Conservation (phyloP, 225 moss, liverwort and hornwort species). For the Anthoceros angustus region DNA sequence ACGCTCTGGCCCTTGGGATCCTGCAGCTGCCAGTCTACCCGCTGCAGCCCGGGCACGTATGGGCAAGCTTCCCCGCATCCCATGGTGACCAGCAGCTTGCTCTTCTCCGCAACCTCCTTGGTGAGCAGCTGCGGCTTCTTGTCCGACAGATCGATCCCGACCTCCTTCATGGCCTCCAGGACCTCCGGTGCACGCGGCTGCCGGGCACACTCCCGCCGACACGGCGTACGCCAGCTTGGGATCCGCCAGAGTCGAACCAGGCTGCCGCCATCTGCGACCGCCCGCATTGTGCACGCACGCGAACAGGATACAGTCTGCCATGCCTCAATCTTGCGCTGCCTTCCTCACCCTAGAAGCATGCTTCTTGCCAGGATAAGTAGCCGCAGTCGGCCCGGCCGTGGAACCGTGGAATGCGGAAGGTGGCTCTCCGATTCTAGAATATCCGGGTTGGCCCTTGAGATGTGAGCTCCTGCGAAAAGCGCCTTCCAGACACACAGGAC, state of each 20-base stretch:
- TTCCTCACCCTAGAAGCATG: no score
- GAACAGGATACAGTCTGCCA: slow-evolving; percentile 10
- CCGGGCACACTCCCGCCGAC: slow-evolving; percentile 19
- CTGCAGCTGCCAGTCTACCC: slow-evolving; percentile 18
- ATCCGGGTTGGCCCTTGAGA: no score
- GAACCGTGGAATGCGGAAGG: no score
- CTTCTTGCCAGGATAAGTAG: no score
- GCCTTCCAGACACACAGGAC: no score
- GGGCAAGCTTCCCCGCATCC: slow-evolving; percentile 21
- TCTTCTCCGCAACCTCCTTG: slow-evolving; percentile 10
- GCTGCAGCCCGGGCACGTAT: slow-evolving; percentile 14
- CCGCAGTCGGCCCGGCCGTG: no score
- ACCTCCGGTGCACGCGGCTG: slow-evolving; percentile 17
- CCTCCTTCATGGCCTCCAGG: slow-evolving; percentile 16
- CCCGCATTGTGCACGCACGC: slow-evolving; percentile 17
- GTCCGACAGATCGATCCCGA: slow-evolving; percentile 12
- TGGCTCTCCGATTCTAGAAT: no score
- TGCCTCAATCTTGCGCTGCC: no score
- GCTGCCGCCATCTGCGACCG: slow-evolving; percentile 16
- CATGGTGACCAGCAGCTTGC: slow-evolving; percentile 22
- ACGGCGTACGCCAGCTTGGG: slow-evolving; percentile 9
- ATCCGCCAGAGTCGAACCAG: slow-evolving; percentile 16
- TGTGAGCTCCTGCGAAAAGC: no score
- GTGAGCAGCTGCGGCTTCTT: slow-evolving; percentile 16
- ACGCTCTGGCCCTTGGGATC: slow-evolving; percentile 18